These are phyloP conservation scores for Metschnikowia kunwiensis DNA, from an alignment of 805 yeast species.

Conservation along the genomic window DNA sequence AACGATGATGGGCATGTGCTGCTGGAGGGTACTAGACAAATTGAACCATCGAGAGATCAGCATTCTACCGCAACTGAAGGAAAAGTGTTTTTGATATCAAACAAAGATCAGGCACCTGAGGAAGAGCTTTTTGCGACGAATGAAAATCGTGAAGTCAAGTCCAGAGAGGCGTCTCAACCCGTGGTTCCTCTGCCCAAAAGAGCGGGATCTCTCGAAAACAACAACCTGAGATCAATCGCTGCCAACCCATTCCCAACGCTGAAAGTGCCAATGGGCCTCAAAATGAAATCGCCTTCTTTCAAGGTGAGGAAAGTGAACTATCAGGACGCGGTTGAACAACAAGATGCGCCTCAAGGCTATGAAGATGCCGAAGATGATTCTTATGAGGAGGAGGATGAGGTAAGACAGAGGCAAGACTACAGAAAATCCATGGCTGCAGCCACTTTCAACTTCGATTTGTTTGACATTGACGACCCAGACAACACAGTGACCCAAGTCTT, in stretches of 20 bases:
- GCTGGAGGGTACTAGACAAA: too few relatives aligned
- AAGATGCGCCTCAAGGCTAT: slow-evolving; percentile 2
- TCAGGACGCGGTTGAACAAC: slow-evolving; percentile 8
- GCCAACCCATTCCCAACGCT: too few relatives aligned
- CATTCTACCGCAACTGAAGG: too few relatives aligned
- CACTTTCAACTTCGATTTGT: slow-evolving; percentile 67
- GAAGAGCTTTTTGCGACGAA: too few relatives aligned
- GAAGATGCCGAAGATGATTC: slow-evolving; percentile 22
- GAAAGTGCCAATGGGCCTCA: slow-evolving; percentile 3
- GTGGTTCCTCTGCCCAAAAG: not conserved
- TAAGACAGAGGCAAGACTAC: slow-evolving; percentile 43
- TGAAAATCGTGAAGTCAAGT: too few relatives aligned
- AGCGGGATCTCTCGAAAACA: not conserved
- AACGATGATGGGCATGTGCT: too few relatives aligned
- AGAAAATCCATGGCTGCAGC: slow-evolving; percentile 50
- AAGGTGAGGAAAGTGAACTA: slow-evolving; percentile 18
- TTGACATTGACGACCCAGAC: slow-evolving; percentile 83
- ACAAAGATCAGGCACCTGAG: too few relatives aligned
- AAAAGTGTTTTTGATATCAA: too few relatives aligned
- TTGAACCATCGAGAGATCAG: too few relatives aligned
- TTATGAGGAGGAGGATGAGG: slow-evolving; percentile 31
- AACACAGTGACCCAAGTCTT: slow-evolving; percentile 81
- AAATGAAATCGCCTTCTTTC: slow-evolving; percentile 12
- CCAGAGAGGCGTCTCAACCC: not conserved
- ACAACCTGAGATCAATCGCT: too few relatives aligned